Base-by-base conservation (phyloP, 768 basidiomycete genomes). In the Amanita subjunquillea region DNA sequence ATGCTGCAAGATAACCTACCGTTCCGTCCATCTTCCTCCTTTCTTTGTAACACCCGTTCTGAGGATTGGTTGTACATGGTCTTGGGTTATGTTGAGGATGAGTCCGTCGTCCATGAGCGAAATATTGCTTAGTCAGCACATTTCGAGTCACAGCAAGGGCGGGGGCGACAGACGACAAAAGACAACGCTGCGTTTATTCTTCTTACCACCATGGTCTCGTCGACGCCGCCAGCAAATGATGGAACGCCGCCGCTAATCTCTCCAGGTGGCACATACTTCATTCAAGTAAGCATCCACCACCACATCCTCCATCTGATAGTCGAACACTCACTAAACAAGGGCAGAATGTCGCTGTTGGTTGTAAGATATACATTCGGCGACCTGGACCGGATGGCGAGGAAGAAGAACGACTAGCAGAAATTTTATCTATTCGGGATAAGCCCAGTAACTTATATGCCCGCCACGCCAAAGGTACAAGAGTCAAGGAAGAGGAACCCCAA, bases 321-420 rank as follows among this genome's bases (percentile, higher is more conserved):
- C 62, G 67, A 60, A 62, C 34, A 53, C 50, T 55, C 58, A 53
- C 23, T 46, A 7, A 34, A 53, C 51, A 53, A 43, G 51, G 53
- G 54, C 55, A 60, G 93, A 85, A 83, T 34, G 83, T 97, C 59
- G 78, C 82, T 55, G 88, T 93, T 61, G 96, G 96, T 53, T 97
- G 94, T 74, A 97, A 97, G 72, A 80, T 99, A 64, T 93, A 85
- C 70, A 90, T 95, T 58, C 81, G 80, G 40, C 85, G 95, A 58
- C 84, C 86, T 55, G 79, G 78, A 40, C 69, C 83, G 43, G 82
- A 85, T 60, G 90, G 86, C 42, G 73, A 82, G 59, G 69, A 73
- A 43, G 94, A 97, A 69, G 91, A 96, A 63, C 87, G 95, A 44
- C 81, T 93, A 49, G 96, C 94, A 12, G 96, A 99, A 72, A 86